Base-by-base conservation (phyloP, 192 early-diverging fungal genomes). In the Dissophora globulifera region DNA sequence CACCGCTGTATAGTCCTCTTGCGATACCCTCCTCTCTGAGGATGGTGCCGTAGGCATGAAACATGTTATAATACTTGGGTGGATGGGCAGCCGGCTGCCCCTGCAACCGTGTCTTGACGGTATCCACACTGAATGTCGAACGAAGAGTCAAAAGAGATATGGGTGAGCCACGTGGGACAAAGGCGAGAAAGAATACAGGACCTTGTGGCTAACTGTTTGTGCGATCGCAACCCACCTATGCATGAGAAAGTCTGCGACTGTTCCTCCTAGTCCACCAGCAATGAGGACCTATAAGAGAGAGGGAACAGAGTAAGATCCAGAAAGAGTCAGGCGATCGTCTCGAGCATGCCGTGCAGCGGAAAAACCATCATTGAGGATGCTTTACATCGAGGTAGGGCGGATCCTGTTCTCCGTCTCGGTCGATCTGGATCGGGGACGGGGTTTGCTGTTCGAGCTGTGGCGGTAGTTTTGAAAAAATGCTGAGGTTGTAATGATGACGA, bases 81-180 rank as follows among this genome's bases (percentile, higher is more conserved):
- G 80, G 78, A 30, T 78, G 60, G 23, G 62, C 48, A 1, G 50
- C 26, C 16, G 82, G 82, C 60, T 87, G 86, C 22, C 86, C 86
- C 61, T 87, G 86, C 30, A 87, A 49, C 51, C 86, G 64, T 3
- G 86, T 87, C 56, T 87, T 87, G 47, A 87, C 86, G 0, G 86
- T 87, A 53, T 87, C 86, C 10, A 79, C 51, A 22, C 65, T n/a
- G n/a, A n/a, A n/a, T 82, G 33, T 41, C 19, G 25, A 38, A n/a
- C n/a, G n/a, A 6, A 13, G 35, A 38, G 35, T 13, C 35, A 38
- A 38, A 38, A 38, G 13, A 38, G 13, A 38, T n/a, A n/a, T n/a
- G n/a, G n/a, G n/a, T n/a, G n/a, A n/a, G n/a, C n/a, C n/a, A n/a
- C n/a, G n/a, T n/a, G n/a, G n/a, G n/a, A n/a, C n/a, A n/a, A n/a